Evolutionary conservation across 768 basidiomycete genomes (phyloP).

Genomic region (Mrakia gelida): DNA sequence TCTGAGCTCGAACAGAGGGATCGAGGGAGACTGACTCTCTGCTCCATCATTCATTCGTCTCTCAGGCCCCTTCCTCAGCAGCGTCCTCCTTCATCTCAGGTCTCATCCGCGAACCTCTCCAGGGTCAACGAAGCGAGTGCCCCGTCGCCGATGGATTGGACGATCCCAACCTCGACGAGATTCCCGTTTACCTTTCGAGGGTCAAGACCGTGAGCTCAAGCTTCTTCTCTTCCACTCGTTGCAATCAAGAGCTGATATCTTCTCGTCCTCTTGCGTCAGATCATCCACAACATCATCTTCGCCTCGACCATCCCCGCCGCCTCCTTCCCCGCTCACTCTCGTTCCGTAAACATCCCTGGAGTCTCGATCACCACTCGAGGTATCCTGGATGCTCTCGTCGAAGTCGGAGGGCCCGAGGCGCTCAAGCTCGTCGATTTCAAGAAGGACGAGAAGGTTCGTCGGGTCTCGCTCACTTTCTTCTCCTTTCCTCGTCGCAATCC

Average conservation of each 20-base stretch:
- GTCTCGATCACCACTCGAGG: slow-evolving; percentile 57
- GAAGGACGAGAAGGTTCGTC: slow-evolving; percentile 45
- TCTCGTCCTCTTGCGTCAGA: slow-evolving; percentile 30
- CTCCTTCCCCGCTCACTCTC: slow-evolving; percentile 49
- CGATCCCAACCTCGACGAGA: slow-evolving; percentile 48
- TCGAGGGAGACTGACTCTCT: too few species aligned
- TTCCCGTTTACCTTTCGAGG: slow-evolving; percentile 54
- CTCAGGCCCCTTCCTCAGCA: slow-evolving; percentile 40
- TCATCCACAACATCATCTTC: slow-evolving; percentile 54
- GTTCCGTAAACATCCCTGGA: slow-evolving; percentile 59
- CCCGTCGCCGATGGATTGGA: slow-evolving; percentile 40
- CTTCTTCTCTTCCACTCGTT: not conserved
- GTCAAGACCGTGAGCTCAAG: slow-evolving; percentile 45
- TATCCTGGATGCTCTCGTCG: slow-evolving; percentile 54
- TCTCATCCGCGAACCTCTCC: slow-evolving; percentile 45
- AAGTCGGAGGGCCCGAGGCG: slow-evolving; percentile 52
- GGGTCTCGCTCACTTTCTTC: not conserved
- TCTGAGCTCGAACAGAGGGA: not conserved
- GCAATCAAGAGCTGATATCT: not conserved
- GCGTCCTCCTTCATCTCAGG: slow-evolving; percentile 47
- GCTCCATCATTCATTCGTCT: not conserved
- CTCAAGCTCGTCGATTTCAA: slow-evolving; percentile 52
- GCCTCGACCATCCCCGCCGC: slow-evolving; percentile 52
- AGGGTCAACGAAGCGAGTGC: slow-evolving; percentile 38
- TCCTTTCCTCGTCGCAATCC: not conserved